These are phyloP conservation scores for Apiospora kogelbergensis DNA, from an alignment of 2,329 filamentous ascomycete species.

Conservation along the genomic window DNA sequence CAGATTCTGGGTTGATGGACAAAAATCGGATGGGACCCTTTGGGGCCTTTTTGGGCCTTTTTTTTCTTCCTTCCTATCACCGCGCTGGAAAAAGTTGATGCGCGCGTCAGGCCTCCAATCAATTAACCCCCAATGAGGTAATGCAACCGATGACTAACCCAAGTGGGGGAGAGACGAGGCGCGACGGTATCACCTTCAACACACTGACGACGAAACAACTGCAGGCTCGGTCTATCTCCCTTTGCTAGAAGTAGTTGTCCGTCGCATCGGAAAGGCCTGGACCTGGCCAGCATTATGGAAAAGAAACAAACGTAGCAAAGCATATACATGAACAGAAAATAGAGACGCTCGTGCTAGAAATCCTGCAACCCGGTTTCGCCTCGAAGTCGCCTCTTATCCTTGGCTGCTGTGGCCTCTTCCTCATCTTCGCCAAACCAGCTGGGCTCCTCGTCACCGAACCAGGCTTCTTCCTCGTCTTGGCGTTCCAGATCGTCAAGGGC, in stretches of 20 bases:
- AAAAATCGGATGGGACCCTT: conserved; percentile 1
- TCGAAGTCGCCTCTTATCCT: conserved; percentile 21
- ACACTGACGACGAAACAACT: too few relatives aligned
- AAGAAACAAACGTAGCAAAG: too few relatives aligned
- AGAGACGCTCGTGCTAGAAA: conserved; percentile 44
- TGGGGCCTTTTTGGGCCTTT: background rate
- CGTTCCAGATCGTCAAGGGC: conserved; percentile 65
- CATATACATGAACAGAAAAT: too few relatives aligned
- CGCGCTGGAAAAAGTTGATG: conserved; percentile 4
- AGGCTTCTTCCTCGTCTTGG: conserved; percentile 68
- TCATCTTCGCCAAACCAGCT: conserved; percentile 52
- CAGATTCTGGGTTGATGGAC: background rate
- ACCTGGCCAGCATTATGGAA: too few relatives aligned
- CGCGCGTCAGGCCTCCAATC: conserved; percentile 1
- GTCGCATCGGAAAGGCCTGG: too few relatives aligned
- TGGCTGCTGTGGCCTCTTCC: conserved; percentile 23
- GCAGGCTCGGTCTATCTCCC: too few relatives aligned
- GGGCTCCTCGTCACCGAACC: conserved; percentile 79
- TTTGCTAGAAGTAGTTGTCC: too few relatives aligned
- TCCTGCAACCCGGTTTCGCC: conserved; percentile 74
- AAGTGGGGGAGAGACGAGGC: background rate
- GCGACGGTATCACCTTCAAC: too few relatives aligned
- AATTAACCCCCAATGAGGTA: conserved; percentile 1
- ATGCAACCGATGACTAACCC: background rate
- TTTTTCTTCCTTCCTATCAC: background rate